Conservation (phyloP, 2,329 filamentous ascomycete genomes). For the Sporothrix mexicana region DNA sequence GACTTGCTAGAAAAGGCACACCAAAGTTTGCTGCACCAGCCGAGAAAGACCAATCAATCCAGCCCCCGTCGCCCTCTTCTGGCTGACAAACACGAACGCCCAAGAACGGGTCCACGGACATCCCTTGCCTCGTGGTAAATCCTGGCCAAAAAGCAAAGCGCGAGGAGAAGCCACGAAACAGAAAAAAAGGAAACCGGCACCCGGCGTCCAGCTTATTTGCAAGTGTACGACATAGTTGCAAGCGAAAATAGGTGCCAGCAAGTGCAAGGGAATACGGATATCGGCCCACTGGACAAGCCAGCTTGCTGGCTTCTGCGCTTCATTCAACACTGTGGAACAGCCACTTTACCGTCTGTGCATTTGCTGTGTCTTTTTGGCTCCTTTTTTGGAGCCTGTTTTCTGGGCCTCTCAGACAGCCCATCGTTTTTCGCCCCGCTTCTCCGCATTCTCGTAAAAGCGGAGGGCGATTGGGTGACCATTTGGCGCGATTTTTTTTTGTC, state of each 20-base stretch:
- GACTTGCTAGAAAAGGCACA: neutral
- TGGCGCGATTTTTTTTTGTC: neutral
- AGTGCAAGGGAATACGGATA: neutral
- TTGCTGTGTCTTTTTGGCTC: no score
- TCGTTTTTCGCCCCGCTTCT: constrained; percentile 29
- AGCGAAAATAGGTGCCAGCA: neutral
- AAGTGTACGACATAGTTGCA: neutral
- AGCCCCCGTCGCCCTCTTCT: neutral
- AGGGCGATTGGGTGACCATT: neutral
- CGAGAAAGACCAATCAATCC: neutral
- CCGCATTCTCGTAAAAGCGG: constrained; percentile 30
- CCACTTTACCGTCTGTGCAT: neutral
- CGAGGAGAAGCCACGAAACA: neutral
- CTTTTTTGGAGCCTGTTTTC: no score
- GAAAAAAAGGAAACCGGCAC: neutral
- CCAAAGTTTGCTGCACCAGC: neutral
- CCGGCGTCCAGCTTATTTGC: neutral
- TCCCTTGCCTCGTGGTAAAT: neutral
- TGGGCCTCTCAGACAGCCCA: no score
- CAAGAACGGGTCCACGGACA: neutral
- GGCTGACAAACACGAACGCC: neutral
- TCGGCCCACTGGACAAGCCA: neutral
- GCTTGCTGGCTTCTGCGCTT: no score
- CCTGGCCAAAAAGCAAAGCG: neutral
- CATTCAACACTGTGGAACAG: neutral